Base-by-base conservation (phyloP, 257 asterid species). In the Eustoma russellianum region DNA sequence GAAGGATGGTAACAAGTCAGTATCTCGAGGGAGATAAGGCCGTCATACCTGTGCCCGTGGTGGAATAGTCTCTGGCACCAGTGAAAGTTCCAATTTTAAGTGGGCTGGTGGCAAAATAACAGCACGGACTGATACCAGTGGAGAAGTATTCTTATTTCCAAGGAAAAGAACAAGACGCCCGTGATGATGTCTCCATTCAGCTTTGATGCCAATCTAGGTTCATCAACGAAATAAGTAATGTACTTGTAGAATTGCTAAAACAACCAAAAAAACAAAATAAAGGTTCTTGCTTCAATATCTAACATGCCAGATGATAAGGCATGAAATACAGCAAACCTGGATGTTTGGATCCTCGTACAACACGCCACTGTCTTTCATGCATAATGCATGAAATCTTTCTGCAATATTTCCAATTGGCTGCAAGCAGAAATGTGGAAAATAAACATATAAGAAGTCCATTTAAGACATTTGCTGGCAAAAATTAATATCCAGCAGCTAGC, bases 311-410 rank as follows among this genome's bases (percentile, higher is more conserved):
- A 40, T 9, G 41, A 48, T 53, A 38, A 9, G 7, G 13, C 18
- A 11, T 41, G 56, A 50, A 66, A 55, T 17, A 55, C 11, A 19
- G 54, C 51, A 43, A 64, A 86, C 97, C 97, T 89, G 97, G 65
- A 86, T 79, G 76, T 81, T 65, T 47, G 95, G 84, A 77, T 89
- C 97, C 82, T 89, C 97, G 34, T 89, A 89, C 18, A 89, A 64
- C 58, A 89, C 93, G 30, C 97, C 97, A 67, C 97, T 89, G 68
- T 89, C 97, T 77, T 89, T 89, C 62, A 86, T 69, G 76, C 92
- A 79, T 59, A 89, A 71, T 53, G 90, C 87, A 54, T 64, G 82
- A 70, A 85, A 89, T 70, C 87, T 83, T 81, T 89, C 97, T 13
- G 86, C 79, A 66, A 79, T 81, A 73, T 75, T 79, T 68, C 94